Percentiles rank a stretch among this genome's conserved stretches.
phyloP scores from a whole-genome alignment of 140 eudicot species.

The Stevia rebaudiana region DNA sequence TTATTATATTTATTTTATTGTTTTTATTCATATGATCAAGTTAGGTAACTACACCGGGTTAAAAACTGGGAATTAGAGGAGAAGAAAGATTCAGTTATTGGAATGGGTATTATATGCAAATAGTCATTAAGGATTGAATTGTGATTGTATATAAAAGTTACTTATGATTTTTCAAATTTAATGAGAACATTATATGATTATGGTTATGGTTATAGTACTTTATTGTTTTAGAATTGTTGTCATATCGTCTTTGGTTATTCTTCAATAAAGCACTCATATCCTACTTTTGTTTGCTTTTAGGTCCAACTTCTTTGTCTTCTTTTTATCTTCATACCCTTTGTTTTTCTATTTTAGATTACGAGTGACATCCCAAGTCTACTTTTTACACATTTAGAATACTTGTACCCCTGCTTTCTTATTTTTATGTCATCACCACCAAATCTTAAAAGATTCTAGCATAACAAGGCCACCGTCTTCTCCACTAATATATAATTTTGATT shows the following conservation, averaged over 20 bases:
- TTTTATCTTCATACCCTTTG: conserved; percentile 14
- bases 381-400: conserved; percentile 18
- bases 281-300: conserved; percentile 13
- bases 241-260: conserved; percentile 7
- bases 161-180: too few species aligned
- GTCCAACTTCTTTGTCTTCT: conserved; percentile 28
- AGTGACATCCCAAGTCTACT: not conserved
- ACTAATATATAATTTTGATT: not conserved
- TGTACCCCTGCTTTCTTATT: conserved; percentile 18
- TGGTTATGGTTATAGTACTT: not conserved
- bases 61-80: too few species aligned
- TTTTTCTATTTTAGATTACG: conserved; percentile 2
- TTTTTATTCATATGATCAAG: too few species aligned
- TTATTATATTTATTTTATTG: too few species aligned
- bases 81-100: too few species aligned
- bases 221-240: not conserved
- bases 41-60: too few species aligned
- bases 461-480: conserved; percentile 1
- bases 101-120: too few species aligned
- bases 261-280: conserved; percentile 16
- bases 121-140: too few species aligned
- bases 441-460: conserved; percentile 13
- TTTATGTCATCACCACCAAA: conserved; percentile 31
- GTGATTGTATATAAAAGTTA: too few species aligned
- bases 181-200: too few species aligned